Conservation (phyloP, 2,329 filamentous ascomycete species). For the Penicillium psychrosexuale region DNA sequence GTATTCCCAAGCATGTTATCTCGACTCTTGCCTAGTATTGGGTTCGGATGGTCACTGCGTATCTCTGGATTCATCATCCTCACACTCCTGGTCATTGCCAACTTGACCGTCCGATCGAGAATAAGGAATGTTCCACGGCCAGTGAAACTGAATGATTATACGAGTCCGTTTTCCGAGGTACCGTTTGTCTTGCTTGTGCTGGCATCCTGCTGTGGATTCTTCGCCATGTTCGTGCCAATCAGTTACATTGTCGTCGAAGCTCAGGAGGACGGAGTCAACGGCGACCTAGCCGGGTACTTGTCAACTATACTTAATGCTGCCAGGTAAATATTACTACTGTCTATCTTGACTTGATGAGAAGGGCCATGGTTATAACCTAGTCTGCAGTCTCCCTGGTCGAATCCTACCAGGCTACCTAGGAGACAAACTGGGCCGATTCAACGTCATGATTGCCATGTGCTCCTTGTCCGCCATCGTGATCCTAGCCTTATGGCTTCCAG, state of each 20-base stretch:
- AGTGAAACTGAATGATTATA: slow-evolving; percentile 3
- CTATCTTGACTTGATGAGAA: not conserved
- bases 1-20: slow-evolving; percentile 60
- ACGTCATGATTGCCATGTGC: slow-evolving; percentile 5
- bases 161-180: slow-evolving; percentile 47
- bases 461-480: slow-evolving; percentile 26
- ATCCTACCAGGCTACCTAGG: slow-evolving; percentile 54
- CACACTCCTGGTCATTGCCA: slow-evolving; percentile 52
- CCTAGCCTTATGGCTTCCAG: slow-evolving; percentile 17
- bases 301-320: slow-evolving; percentile 43
- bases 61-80: slow-evolving; percentile 59
- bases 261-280: slow-evolving; percentile 48
- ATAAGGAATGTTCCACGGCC: slow-evolving; percentile 22
- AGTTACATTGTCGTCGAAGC: slow-evolving; percentile 51
- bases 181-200: slow-evolving; percentile 45
- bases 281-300: slow-evolving; percentile 50
- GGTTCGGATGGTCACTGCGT: slow-evolving; percentile 57
- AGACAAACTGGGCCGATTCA: slow-evolving; percentile 42
- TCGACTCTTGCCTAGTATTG: slow-evolving; percentile 50
- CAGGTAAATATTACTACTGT: not conserved
- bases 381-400: slow-evolving; percentile 55
- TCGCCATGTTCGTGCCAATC: slow-evolving; percentile 59
- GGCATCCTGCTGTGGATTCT: slow-evolving; percentile 56
- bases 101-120: slow-evolving; percentile 51
- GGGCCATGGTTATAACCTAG: slow-evolving; percentile 32